phyloP scores from a whole-genome alignment of 257 asterid species.

The Schizonepeta tenuifolia region DNA sequence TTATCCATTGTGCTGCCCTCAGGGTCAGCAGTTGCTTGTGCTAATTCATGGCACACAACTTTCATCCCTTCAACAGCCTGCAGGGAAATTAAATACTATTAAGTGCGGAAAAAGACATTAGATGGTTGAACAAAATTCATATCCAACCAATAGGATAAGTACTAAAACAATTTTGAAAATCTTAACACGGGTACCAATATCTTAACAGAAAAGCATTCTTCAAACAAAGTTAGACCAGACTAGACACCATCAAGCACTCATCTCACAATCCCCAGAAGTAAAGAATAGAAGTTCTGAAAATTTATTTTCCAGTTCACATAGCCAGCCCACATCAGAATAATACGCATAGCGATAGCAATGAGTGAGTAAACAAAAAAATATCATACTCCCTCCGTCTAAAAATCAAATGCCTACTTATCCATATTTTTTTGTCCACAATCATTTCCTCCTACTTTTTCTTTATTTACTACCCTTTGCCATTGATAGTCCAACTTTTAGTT shows the following conservation, averaged over 20 bases:
- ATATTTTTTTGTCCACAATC: too few species aligned
- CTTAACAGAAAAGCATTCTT: slow-evolving; percentile 1
- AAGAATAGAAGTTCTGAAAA: not conserved
- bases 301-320: not conserved
- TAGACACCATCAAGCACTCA: not conserved
- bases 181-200: not conserved
- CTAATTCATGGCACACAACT: slow-evolving; percentile 93
- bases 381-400: too few species aligned
- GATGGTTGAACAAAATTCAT: not conserved
- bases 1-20: slow-evolving; percentile 83
- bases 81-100: slow-evolving; percentile 16
- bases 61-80: slow-evolving; percentile 99
- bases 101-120: not conserved
- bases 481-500: too few species aligned
- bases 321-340: not conserved
- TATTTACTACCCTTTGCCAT: too few species aligned
- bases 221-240: not conserved
- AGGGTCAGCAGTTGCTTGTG: slow-evolving; percentile 86
- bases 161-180: not conserved
- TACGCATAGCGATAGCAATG: not conserved
- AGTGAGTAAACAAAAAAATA: not conserved
- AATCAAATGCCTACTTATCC: too few species aligned
- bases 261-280: not conserved
- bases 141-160: not conserved
- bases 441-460: too few species aligned